Evolutionary conservation across 176 grass and related monocot species (phyloP), one percentile per base, ranked within the genome.

Genomic region (Eragrostis curvula): DNA sequence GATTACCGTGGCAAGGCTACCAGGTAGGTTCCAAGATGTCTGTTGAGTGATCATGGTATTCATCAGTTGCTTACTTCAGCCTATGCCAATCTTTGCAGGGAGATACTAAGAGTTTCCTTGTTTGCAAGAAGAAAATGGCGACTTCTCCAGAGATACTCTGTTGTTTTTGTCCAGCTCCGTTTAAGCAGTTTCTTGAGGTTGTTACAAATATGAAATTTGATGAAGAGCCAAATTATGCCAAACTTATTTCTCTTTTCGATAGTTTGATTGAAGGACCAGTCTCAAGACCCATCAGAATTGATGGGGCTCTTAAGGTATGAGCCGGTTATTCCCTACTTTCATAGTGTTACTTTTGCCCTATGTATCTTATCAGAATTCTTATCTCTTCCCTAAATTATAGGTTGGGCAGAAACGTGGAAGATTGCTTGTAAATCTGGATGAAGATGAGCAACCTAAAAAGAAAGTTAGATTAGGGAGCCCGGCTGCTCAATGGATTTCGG

Each of bases 111-210:
- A 91, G 88, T 81, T 97, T 97, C 81, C 90, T 97, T 84, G 95
- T 97, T 83, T 92, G 92, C 85, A 97, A 94, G 84, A 97, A 97
- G 86, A 97, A 97, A 87, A 97, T 97, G 95, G 81, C 79, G 29
- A 93, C 88, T 45, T 89, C 95, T 63, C 86, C 92, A 8, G 95
- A 97, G 62, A 77, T 89, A 46, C 77, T 97, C 56, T 91, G 95
- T 32, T 92, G 88, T 73, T 90, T 91, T 82, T 97, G 95, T 85
- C 95, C 95, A 81, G 46, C 92, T 60, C 95, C 95, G 46, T 94
- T 97, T 59, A 97, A 94, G 79, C 86, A 97, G 32, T 97, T 97
- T 85, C 84, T 97, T 78, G 95, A 97, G 68, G 57, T 80, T 50
- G 95, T 97, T n/a, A 78, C 88, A 80, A 94, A 94, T 85, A 87